Evolutionary conservation across 768 basidiomycete genomes (phyloP).

Genomic region (Atractiella rhizophila): DNA sequence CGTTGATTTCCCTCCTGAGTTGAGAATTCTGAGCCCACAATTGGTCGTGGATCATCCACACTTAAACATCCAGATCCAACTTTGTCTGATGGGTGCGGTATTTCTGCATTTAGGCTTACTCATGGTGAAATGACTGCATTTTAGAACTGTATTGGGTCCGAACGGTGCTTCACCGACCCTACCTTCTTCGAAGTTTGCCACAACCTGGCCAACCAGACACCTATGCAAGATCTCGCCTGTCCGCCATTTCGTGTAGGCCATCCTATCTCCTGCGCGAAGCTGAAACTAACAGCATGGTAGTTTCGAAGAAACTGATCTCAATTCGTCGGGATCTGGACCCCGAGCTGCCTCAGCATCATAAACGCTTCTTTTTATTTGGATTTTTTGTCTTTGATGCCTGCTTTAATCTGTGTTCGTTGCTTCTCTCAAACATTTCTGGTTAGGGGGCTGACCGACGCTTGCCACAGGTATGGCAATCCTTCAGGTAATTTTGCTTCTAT

Average conservation of each 20-base stretch:
- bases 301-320: too few relatives aligned
- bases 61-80: not conserved
- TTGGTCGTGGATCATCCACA: constrained; percentile 2
- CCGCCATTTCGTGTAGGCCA: not conserved
- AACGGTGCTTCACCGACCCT: constrained; percentile 3
- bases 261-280: too few relatives aligned
- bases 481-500: too few relatives aligned
- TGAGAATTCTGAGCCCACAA: not conserved
- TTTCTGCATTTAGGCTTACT: not conserved
- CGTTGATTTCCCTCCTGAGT: constrained; percentile 1
- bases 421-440: too few relatives aligned
- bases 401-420: too few relatives aligned
- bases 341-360: too few relatives aligned
- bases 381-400: too few relatives aligned
- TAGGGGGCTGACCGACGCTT: too few relatives aligned
- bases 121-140: not conserved
- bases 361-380: too few relatives aligned
- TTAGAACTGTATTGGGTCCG: not conserved
- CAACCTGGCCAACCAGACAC: constrained; percentile 3
- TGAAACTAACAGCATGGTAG: too few relatives aligned
- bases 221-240: constrained; percentile 1
- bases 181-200: not conserved
- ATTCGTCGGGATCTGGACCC: too few relatives aligned
- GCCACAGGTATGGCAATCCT: too few relatives aligned
- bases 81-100: not conserved